Evolutionary conservation across 2,329 filamentous ascomycete genomes (phyloP).

Genomic region (Cercospora zeae-maydis): DNA sequence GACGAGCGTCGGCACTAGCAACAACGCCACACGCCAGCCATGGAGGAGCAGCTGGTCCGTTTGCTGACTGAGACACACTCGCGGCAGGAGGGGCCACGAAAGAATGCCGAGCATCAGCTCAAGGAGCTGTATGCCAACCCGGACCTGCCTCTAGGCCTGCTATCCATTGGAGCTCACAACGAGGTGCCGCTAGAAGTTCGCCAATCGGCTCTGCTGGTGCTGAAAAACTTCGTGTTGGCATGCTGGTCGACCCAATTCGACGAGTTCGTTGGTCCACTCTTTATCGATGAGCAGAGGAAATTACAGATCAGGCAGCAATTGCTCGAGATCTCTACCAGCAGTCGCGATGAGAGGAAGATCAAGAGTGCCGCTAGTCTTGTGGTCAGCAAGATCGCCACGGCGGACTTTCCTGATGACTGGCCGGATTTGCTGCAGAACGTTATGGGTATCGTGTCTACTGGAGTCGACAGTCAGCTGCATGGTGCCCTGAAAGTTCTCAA

Average conservation of each 20-base stretch:
- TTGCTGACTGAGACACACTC: slow-evolving; percentile 85
- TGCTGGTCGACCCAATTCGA: slow-evolving; percentile 78
- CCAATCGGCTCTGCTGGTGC: slow-evolving; percentile 73
- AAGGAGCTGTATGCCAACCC: slow-evolving; percentile 64
- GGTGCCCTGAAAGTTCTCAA: slow-evolving; percentile 83
- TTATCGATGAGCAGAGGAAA: slow-evolving; percentile 67
- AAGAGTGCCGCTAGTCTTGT: slow-evolving; percentile 83
- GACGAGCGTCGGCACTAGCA: slow-evolving; percentile 13
- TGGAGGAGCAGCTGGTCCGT: slow-evolving; percentile 90
- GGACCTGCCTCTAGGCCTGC: slow-evolving; percentile 74
- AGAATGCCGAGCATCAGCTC: slow-evolving; percentile 80
- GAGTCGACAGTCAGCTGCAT: slow-evolving; percentile 76
- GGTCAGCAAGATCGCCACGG: slow-evolving; percentile 88
- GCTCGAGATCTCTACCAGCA: slow-evolving; percentile 72
- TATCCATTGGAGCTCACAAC: slow-evolving; percentile 73
- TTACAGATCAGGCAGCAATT: slow-evolving; percentile 68
- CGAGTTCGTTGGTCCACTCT: slow-evolving; percentile 64
- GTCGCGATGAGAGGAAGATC: slow-evolving; percentile 74
- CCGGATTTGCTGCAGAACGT: slow-evolving; percentile 80
- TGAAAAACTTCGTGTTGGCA: slow-evolving; percentile 78
- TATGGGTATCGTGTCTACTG: slow-evolving; percentile 70
- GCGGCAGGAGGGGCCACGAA: slow-evolving; percentile 69
- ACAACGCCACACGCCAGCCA: slow-evolving; percentile 51
- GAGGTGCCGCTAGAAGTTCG: slow-evolving; percentile 71
- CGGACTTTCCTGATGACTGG: slow-evolving; percentile 94